Evolutionary conservation across 768 basidiomycete genomes (phyloP), one percentile per base, ranked within the genome.

Genomic region (Tubosaeta brunneosetosa): DNA sequence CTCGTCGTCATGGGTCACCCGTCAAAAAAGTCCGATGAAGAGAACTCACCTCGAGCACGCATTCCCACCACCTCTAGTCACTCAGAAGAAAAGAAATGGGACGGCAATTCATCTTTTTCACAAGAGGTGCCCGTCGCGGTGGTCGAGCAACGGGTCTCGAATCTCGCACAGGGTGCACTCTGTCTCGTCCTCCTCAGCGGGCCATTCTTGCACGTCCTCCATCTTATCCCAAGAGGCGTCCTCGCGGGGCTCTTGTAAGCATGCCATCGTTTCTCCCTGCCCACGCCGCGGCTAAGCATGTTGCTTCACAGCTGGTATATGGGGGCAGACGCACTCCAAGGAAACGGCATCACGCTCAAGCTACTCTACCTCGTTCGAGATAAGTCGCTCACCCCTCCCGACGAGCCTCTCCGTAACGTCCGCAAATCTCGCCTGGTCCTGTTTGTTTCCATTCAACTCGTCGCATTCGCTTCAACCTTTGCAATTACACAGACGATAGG

Each of bases 101-200:
- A 55, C 38, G 31, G 19, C 4, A 61, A 16, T 56, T 29, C 13
- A 5, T 9, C n/a, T n/a, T n/a, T 27, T 51, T 17, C 59, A 31
- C 70, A 61, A 41, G 84, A 86, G 61, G 74, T 82, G 0, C 85
- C 87, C 2, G 58, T 89, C 8, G 80, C 80, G 0, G 88, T 97
- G 1, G 88, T 97, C 4, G 94, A 97, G 65, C 94, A 97, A 69
- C 79, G 94, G n/a, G 83, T 91, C 11, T 94, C 91, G 8, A 94
- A 97, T 65, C 77, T 97, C 17, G 86, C 84, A 0, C 89, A 97
- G 67, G 91, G 94, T 19, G 69, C 81, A 12, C 69, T 91, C 32
- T 90, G 82, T 63, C 77, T 97, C 7, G 83, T 92, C 16, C 76
- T 94, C 19, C 81, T 97, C 55, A 85, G 83, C 0, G 81, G 84